These are phyloP conservation scores for Phellinidium pouzarii DNA, from an alignment of 1,284 basidiomycete species.

Conservation along the genomic window DNA sequence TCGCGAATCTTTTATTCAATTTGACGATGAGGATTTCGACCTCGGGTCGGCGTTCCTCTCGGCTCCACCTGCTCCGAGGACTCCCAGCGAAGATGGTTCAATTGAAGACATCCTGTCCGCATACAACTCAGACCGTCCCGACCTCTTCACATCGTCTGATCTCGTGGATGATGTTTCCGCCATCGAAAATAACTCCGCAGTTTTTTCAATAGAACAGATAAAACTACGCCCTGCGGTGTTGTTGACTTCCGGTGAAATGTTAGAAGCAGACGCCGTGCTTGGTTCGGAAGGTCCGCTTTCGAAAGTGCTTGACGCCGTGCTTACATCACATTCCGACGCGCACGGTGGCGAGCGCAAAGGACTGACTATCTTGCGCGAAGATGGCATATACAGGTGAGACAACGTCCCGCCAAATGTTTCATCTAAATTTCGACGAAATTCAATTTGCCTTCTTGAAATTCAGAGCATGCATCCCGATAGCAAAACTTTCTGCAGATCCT, in stretches of 20 bases:
- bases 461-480: background rate
- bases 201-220: background rate
- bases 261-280: constrained; percentile 5
- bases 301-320: constrained; percentile 1
- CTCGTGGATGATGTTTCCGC: no score
- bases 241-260: constrained; percentile 8
- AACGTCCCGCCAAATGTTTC: no score
- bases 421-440: background rate
- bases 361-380: background rate
- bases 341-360: background rate
- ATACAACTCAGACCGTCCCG: no score
- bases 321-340: background rate
- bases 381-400: constrained; percentile 6
- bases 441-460: background rate
- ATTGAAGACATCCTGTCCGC: background rate
- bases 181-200: no score
- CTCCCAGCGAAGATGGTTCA: background rate
- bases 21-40: constrained; percentile 4
- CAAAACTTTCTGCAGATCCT: background rate
- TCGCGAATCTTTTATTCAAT: constrained; percentile 7
- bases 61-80: background rate
- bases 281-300: constrained; percentile 5
- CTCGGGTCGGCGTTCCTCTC: background rate
- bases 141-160: background rate
- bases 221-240: background rate